These are phyloP conservation scores for Phytopythium montanum DNA, from an alignment of 352 stramenopile genomes.

Conservation along the genomic window DNA sequence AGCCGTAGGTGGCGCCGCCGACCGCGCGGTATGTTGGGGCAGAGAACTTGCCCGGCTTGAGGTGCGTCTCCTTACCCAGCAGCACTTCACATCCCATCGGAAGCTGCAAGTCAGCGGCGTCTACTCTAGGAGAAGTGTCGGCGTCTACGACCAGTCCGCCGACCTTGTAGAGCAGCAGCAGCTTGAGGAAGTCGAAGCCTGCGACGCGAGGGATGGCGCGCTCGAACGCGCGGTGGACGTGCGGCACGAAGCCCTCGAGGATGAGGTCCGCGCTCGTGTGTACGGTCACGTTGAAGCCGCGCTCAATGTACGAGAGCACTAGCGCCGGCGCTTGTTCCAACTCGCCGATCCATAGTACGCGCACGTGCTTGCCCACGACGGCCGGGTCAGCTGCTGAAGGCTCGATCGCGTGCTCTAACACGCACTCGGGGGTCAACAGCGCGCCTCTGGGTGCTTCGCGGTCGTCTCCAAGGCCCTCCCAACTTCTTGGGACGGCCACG, in stretches of 20 bases:
- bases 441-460: neutral
- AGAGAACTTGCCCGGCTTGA: neutral
- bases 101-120: neutral
- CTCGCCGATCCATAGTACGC: conserved; percentile 17
- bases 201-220: conserved; percentile 10
- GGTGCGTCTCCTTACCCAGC: conserved; percentile 13
- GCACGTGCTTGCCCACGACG: conserved; percentile 8
- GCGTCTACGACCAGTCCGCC: conserved; percentile 12
- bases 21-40: neutral
- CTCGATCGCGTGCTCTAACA: neutral
- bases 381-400: neutral
- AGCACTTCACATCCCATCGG: conserved; percentile 6
- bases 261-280: conserved; percentile 8
- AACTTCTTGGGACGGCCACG: neutral
- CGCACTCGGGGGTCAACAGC: conserved; percentile 1
- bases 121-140: conserved; percentile 2
- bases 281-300: conserved; percentile 10
- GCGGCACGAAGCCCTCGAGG: conserved; percentile 12
- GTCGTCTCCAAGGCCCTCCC: neutral
- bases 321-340: neutral
- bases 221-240: conserved; percentile 9
- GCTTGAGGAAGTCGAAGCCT: conserved; percentile 15
- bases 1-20: conserved; percentile 1
- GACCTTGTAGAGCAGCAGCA: conserved; percentile 17
- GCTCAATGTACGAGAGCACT: conserved; percentile 1